These are phyloP conservation scores for Celoporthe dispersa DNA, from an alignment of 2,329 filamentous ascomycete species.

Conservation along the genomic window DNA sequence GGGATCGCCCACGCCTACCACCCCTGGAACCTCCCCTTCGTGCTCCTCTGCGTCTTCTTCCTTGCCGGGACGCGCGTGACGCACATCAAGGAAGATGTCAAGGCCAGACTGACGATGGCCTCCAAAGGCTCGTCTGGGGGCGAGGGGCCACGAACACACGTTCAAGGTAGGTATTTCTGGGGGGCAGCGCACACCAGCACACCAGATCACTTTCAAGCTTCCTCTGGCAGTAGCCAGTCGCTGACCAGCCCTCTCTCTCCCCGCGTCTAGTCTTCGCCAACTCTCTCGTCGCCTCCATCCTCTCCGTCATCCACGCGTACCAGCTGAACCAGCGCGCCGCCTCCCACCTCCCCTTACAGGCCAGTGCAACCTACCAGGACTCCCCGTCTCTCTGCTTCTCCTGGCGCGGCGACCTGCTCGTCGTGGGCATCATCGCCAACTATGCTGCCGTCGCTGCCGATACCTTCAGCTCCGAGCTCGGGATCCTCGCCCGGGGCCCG, in stretches of 20 bases:
- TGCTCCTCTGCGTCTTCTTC: conserved; percentile 83
- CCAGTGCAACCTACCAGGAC: neutral
- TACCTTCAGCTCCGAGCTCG: conserved; percentile 93
- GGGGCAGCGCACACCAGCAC: conserved; percentile 8
- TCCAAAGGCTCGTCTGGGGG: conserved; percentile 74
- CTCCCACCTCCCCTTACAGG: neutral
- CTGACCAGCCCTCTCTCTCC: neutral
- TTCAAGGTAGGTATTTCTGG: conserved; percentile 64
- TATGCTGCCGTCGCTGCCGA: conserved; percentile 93
- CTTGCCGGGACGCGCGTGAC: conserved; percentile 82
- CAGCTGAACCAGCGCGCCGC: conserved; percentile 57
- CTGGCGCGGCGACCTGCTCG: conserved; percentile 65
- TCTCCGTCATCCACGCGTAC: conserved; percentile 62
- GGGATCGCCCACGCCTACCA: conserved; percentile 85
- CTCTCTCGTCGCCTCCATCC: conserved; percentile 75
- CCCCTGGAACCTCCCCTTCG: conserved; percentile 92
- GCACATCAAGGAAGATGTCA: conserved; percentile 88
- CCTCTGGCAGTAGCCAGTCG: neutral
- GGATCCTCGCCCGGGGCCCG: conserved; percentile 76
- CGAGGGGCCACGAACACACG: conserved; percentile 80
- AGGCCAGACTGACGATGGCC: conserved; percentile 79
- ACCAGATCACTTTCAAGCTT: neutral
- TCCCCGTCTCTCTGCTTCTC: conserved; percentile 58
- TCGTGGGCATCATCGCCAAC: conserved; percentile 73
- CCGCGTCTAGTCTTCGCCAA: conserved; percentile 72